Conservation (phyloP, 805 yeast species). For the Candida maesae region DNA sequence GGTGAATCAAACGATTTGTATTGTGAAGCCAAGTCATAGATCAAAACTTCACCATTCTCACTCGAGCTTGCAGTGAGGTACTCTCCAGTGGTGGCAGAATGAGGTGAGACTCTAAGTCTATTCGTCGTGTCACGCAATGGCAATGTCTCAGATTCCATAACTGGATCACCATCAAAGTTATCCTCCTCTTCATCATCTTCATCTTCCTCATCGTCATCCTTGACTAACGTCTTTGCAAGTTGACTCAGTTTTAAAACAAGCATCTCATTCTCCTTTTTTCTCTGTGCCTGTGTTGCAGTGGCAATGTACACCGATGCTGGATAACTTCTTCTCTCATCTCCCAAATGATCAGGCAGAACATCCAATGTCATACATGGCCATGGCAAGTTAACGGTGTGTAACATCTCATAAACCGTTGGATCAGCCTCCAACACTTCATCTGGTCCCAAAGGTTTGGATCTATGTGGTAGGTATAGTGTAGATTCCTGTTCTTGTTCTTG, state of each 20-base stretch:
- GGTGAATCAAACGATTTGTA: slow-evolving; percentile 83
- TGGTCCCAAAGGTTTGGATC: slow-evolving; percentile 86
- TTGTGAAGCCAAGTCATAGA: slow-evolving; percentile 80
- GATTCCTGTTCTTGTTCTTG: slow-evolving; percentile 38
- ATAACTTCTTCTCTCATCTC: slow-evolving; percentile 81
- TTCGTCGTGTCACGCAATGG: slow-evolving; percentile 83
- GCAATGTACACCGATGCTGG: slow-evolving; percentile 85
- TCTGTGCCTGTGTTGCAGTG: slow-evolving; percentile 91
- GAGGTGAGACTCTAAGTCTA: slow-evolving; percentile 81
- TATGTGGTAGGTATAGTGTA: slow-evolving; percentile 77
- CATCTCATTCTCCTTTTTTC: slow-evolving; percentile 83
- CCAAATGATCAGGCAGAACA: slow-evolving; percentile 79
- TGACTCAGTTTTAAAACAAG: slow-evolving; percentile 79
- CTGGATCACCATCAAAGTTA: slow-evolving; percentile 72
- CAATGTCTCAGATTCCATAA: slow-evolving; percentile 79
- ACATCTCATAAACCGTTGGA: slow-evolving; percentile 93
- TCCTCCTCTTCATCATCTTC: slow-evolving; percentile 72
- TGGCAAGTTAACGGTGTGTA: slow-evolving; percentile 87
- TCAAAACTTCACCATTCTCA: slow-evolving; percentile 85
- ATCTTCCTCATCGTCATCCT: slow-evolving; percentile 73
- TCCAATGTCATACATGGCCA: slow-evolving; percentile 98
- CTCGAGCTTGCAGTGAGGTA: slow-evolving; percentile 83
- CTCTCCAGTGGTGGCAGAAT: slow-evolving; percentile 68
- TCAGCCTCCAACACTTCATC: slow-evolving; percentile 97
- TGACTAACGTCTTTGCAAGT: slow-evolving; percentile 80